These are phyloP conservation scores for Neckera pumila DNA, from an alignment of 225 moss, liverwort and hornwort species.

Conservation along the genomic window DNA sequence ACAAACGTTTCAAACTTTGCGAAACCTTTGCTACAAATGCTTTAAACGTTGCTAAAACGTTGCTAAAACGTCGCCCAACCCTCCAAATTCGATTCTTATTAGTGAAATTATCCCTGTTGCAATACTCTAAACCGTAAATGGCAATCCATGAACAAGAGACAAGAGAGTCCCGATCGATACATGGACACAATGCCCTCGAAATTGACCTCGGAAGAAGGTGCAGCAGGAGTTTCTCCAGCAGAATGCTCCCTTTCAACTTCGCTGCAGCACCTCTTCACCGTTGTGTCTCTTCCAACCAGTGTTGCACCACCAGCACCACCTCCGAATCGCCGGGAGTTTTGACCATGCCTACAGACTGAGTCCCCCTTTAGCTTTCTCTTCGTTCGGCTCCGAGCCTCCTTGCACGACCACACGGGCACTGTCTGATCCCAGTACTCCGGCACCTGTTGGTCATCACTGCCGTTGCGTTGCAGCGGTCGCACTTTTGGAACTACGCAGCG, in stretches of 20 bases:
- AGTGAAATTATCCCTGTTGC: background rate
- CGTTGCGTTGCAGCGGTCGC: background rate
- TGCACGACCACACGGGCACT: constrained; percentile 24
- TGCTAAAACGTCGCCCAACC: background rate
- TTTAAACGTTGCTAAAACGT: too few species aligned
- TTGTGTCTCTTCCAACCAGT: background rate
- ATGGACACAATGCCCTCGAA: constrained; percentile 16
- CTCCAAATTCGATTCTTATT: background rate
- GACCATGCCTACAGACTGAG: background rate
- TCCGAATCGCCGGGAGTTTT: background rate
- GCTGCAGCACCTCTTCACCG: background rate
- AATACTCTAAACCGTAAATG: background rate
- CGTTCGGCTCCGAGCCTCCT: background rate
- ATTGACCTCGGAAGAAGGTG: constrained; percentile 1
- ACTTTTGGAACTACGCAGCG: background rate
- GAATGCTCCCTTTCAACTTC: background rate
- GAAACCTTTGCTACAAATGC: background rate
- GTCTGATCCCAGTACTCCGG: constrained; percentile 41
- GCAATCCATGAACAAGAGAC: background rate
- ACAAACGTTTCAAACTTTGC: background rate
- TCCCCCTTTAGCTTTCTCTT: background rate
- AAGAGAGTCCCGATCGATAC: background rate
- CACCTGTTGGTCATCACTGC: constrained; percentile 23
- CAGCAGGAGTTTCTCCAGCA: background rate
- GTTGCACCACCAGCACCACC: background rate